phyloP scores from a whole-genome alignment of 2,329 filamentous ascomycete genomes.

The Cladosporium sphaerospermum region DNA sequence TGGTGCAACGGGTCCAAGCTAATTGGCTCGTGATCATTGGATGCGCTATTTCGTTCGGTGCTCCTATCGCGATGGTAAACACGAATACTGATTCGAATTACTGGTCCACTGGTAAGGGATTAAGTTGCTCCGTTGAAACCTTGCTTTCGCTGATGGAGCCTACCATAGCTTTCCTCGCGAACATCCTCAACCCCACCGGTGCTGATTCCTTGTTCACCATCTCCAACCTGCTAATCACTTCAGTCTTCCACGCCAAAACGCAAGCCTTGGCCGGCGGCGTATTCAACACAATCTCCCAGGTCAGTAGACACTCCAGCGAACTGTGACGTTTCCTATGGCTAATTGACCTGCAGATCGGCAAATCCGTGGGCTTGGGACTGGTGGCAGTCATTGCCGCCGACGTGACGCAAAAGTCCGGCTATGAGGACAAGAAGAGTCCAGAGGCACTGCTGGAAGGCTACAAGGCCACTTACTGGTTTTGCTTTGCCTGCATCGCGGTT shows the following conservation, averaged over 20 bases:
- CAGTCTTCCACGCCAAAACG: conserved; percentile 35
- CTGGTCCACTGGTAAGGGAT: conserved; percentile 32
- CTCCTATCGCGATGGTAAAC: conserved; percentile 42
- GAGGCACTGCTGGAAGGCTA: conserved; percentile 37
- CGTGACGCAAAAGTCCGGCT: conserved; percentile 17
- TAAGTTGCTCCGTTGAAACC: not conserved
- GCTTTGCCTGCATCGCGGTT: conserved; percentile 31
- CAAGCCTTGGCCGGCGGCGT: conserved; percentile 42
- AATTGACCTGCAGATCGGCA: conserved; percentile 32
- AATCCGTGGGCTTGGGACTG: conserved; percentile 35
- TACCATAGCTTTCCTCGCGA: conserved; percentile 36
- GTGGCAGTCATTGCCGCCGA: conserved; percentile 33
- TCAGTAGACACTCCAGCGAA: not conserved
- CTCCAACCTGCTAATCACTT: conserved; percentile 39
- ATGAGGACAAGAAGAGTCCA: conserved; percentile 27
- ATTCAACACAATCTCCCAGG: conserved; percentile 36
- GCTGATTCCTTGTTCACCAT: conserved; percentile 41
- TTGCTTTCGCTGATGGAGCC: not conserved
- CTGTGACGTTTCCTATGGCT: not conserved
- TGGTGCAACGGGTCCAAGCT: conserved; percentile 41
- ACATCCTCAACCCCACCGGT: conserved; percentile 38
- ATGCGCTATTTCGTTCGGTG: conserved; percentile 30
- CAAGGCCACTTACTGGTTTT: conserved; percentile 38
- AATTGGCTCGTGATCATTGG: conserved; percentile 38
- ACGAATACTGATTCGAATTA: conserved; percentile 41